phyloP scores from a whole-genome alignment of 2,329 filamentous ascomycete genomes.

The Rasamsonia emersonii region DNA sequence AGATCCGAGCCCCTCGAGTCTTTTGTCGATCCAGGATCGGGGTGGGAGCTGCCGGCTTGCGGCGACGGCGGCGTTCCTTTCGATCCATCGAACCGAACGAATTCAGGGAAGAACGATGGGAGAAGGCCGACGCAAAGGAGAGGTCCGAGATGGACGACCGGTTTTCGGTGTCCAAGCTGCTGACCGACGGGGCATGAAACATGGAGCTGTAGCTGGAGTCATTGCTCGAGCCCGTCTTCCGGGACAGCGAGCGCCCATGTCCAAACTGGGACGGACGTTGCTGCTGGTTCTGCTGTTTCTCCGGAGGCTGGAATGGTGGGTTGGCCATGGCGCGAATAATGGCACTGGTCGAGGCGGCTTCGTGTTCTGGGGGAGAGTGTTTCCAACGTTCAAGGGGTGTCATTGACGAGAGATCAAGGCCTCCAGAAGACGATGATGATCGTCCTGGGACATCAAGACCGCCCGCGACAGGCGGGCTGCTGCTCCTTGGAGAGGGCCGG shows the following conservation, averaged over 20 bases:
- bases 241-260: constrained; percentile 29
- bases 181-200: constrained; percentile 44
- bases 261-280: constrained; percentile 20
- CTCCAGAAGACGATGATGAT: constrained; percentile 48
- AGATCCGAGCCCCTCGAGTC: constrained; percentile 37
- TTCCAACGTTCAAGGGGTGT: constrained; percentile 63
- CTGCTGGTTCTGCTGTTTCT: constrained; percentile 8
- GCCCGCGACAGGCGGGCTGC: constrained; percentile 60
- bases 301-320: constrained; percentile 26
- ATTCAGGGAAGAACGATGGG: constrained; percentile 46
- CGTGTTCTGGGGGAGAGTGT: constrained; percentile 60
- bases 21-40: constrained; percentile 34
- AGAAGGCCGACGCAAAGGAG: constrained; percentile 49
- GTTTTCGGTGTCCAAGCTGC: constrained; percentile 44
- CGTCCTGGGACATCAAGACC: constrained; percentile 65
- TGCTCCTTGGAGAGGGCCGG: constrained; percentile 51
- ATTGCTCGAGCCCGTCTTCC: constrained; percentile 39
- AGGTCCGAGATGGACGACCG: constrained; percentile 46
- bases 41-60: constrained; percentile 38
- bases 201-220: constrained; percentile 45
- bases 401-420: constrained; percentile 41
- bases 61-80: constrained; percentile 50
- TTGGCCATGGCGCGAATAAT: constrained; percentile 53
- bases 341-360: constrained; percentile 56
- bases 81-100: constrained; percentile 50